phyloP scores from a whole-genome alignment of 495 filamentous ascomycete genomes.

The Aspergillus mulundensis region DNA sequence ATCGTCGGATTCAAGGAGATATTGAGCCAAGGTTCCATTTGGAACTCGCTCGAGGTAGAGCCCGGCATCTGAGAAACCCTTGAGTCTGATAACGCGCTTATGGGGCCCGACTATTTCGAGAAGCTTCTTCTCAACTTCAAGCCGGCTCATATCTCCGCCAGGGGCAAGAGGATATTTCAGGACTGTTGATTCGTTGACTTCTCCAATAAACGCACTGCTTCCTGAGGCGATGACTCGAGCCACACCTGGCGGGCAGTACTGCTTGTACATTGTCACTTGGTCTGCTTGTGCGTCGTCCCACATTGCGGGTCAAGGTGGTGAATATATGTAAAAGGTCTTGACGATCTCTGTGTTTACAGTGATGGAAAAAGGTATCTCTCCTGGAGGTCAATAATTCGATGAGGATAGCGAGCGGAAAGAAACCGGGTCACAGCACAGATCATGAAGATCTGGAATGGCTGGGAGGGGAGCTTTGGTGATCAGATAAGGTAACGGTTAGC shows the following conservation, averaged over 20 bases:
- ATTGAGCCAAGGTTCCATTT: background rate
- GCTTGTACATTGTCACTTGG: background rate
- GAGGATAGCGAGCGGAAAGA: too few species aligned
- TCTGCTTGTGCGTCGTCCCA: background rate
- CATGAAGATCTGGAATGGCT: too few species aligned
- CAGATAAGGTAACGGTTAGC: too few species aligned
- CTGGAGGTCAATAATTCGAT: too few species aligned
- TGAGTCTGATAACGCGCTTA: background rate
- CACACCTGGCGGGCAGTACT: background rate
- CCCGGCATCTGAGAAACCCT: background rate
- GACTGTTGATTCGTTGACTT: background rate
- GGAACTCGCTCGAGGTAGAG: background rate
- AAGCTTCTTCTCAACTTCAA: background rate
- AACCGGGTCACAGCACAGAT: too few species aligned
- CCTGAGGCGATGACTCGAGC: background rate
- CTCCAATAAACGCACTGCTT: background rate
- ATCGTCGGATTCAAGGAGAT: background rate
- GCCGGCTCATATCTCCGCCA: background rate
- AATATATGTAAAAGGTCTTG: too few species aligned
- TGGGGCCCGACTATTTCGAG: background rate
- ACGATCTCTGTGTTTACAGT: too few species aligned
- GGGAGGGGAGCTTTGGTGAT: too few species aligned
- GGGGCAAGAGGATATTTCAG: background rate
- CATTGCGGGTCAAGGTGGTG: background rate
- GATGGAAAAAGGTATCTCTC: too few species aligned